Evolutionary conservation across 1,284 basidiomycete genomes (phyloP).

Genomic region (Apiotrichum siamense): DNA sequence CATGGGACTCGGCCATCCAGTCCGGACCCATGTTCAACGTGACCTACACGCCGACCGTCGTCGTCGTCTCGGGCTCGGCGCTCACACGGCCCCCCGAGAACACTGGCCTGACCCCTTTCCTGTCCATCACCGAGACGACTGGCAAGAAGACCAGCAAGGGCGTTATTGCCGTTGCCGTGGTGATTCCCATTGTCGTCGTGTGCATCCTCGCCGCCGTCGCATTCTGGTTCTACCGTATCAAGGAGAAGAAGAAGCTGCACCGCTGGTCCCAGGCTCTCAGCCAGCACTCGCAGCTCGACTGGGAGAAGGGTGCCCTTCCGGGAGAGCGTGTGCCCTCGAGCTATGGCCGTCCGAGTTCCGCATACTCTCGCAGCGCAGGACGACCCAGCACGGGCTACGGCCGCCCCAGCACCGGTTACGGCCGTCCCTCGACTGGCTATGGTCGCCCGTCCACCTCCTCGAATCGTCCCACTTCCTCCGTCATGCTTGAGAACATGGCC

Average conservation of each 20-base stretch:
- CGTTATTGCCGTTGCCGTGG: constrained; percentile 67
- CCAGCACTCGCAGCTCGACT: constrained; percentile 39
- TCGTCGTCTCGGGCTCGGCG: constrained; percentile 28
- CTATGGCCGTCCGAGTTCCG: constrained; percentile 61
- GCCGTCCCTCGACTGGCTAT: constrained; percentile 40
- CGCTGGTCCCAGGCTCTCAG: constrained; percentile 55
- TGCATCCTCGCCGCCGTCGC: constrained; percentile 51
- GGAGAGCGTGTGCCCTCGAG: constrained; percentile 57
- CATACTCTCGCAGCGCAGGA: constrained; percentile 12
- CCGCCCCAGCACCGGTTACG: constrained; percentile 51
- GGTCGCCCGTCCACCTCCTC: constrained; percentile 27
- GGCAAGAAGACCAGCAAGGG: constrained; percentile 55
- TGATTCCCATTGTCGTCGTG: constrained; percentile 61
- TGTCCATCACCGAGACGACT: constrained; percentile 36
- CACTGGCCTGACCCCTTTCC: constrained; percentile 46
- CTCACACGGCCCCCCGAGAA: constrained; percentile 42
- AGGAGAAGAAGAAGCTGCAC: constrained; percentile 57
- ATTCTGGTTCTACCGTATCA: constrained; percentile 56
- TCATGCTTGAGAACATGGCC: constrained; percentile 53
- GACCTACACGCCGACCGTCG: constrained; percentile 41
- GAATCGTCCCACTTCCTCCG: constrained; percentile 33
- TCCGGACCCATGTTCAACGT: constrained; percentile 65
- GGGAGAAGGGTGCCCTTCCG: constrained; percentile 42
- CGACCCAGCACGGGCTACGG: constrained; percentile 51
- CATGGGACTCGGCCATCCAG: constrained; percentile 55